A percentile compares a stretch with the other conserved stretches of the same genome.
phyloP scores from a whole-genome alignment of 1,284 basidiomycete genomes.

The Fomes fomentarius region DNA sequence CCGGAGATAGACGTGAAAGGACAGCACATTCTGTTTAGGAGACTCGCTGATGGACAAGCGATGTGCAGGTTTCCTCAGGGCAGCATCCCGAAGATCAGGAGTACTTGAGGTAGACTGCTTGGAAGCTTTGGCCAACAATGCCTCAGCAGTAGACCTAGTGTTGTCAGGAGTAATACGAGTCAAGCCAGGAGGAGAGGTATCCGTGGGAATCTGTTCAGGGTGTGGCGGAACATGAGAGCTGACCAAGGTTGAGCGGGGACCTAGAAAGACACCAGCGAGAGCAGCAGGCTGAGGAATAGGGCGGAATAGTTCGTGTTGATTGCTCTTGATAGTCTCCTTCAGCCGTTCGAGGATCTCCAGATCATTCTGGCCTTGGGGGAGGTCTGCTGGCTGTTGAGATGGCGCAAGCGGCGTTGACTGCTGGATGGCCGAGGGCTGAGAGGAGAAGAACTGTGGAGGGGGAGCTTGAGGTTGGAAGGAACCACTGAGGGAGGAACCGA shows the following conservation, averaged over 20 bases:
- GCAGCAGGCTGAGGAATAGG: slow-evolving; percentile 64
- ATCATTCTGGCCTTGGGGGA: slow-evolving; percentile 50
- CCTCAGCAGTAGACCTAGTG: background rate
- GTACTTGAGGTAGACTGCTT: slow-evolving; percentile 10
- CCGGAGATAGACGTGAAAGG: background rate
- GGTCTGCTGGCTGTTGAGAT: slow-evolving; percentile 10
- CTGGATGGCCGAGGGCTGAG: slow-evolving; percentile 19
- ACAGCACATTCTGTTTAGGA: slow-evolving; percentile 25
- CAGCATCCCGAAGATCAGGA: slow-evolving; percentile 16
- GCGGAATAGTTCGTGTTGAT: slow-evolving; percentile 70
- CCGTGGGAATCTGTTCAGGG: slow-evolving; percentile 41
- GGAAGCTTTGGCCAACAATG: slow-evolving; percentile 6
- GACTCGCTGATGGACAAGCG: slow-evolving; percentile 25
- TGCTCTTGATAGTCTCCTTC: slow-evolving; percentile 68
- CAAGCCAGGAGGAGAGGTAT: slow-evolving; percentile 18
- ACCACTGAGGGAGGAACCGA: slow-evolving; percentile 11
- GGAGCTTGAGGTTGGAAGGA: slow-evolving; percentile 29
- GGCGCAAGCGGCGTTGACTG: slow-evolving; percentile 14
- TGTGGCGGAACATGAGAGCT: slow-evolving; percentile 41
- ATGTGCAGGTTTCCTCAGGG: slow-evolving; percentile 12
- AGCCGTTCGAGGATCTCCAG: slow-evolving; percentile 72
- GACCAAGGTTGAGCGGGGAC: slow-evolving; percentile 35
- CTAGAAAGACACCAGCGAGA: slow-evolving; percentile 65
- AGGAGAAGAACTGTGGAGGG: slow-evolving; percentile 30
- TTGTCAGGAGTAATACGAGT: slow-evolving; percentile 5